Evolutionary conservation across 2,329 filamentous ascomycete species (phyloP), one percentile per base, ranked within the genome.

Genomic region (Fusarium duplospermum): DNA sequence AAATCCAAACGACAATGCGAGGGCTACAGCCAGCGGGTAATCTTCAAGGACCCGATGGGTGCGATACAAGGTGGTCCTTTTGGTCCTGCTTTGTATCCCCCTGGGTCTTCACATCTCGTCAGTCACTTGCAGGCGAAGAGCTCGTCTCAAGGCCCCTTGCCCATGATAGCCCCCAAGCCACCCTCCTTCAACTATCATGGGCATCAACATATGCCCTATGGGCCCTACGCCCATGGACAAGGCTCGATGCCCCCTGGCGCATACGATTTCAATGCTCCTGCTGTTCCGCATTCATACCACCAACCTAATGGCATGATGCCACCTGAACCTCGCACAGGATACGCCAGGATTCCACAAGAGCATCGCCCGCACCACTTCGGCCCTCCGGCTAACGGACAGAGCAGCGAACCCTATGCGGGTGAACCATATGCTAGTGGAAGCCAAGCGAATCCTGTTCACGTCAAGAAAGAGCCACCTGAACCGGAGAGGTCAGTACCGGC

Each of bases 1-100:
- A 96, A 96, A 80, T 96, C 93, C 20, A 96, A 95, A 82, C 89
- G 94, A 16, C 87, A 91, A 74, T 97, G 94, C 81, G 93, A 96
- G 82, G 94, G 94, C 62, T 96, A 96, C 81, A 94, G 91, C 76
- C 93, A 94, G 81, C 90, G 93, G 56, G 91, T 96, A 63, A 87
- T 94, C 68, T 96, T 96, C 87, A 96, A 94, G 80, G 89, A 93
- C 60, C 92, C 91, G 6, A 76, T 80, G 71, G 76, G 76, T 36
- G 76, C 65, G 2, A 68, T 90, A 87, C 84, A 89, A 76, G 85
- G 66, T 35, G 74, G 86, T 76, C 83, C 83, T 56, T 84, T 86
- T 66, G 86, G 87, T 6, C 74, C 78, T 60, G 69, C 76, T 20
- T 79, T 84, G 35, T 89, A 87, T 72, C 82, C 85, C 79, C 79